Evolutionary conservation across 1,284 basidiomycete species (phyloP).

Genomic region (Hypsizygus ulmarius): DNA sequence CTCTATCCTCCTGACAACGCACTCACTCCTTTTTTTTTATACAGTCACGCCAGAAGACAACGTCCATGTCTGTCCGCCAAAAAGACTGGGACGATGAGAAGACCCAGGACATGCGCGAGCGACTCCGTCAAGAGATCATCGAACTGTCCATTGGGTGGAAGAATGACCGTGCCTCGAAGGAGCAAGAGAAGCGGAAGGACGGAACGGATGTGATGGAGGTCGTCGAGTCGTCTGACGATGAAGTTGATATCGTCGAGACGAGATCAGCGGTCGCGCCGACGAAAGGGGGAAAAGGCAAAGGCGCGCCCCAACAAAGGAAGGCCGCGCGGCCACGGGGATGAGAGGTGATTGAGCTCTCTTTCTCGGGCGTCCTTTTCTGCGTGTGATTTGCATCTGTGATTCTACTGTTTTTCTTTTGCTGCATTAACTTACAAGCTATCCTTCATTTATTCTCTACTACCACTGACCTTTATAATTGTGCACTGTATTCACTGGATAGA

Average conservation of each 20-base stretch:
- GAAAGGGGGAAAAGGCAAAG: slow-evolving; percentile 13
- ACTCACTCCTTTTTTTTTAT: slow-evolving; percentile 1
- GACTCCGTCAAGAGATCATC: slow-evolving; percentile 32
- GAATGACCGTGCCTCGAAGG: slow-evolving; percentile 28
- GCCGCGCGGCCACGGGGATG: slow-evolving; percentile 5
- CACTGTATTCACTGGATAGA: slow-evolving; percentile 9
- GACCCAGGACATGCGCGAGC: slow-evolving; percentile 37
- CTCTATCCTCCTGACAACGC: not conserved
- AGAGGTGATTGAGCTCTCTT: slow-evolving; percentile 6
- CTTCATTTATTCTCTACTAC: not conserved
- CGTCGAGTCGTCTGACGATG: slow-evolving; percentile 31
- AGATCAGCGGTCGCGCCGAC: slow-evolving; percentile 9
- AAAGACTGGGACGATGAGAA: slow-evolving; percentile 48
- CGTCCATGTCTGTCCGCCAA: slow-evolving; percentile 33
- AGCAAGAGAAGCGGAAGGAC: slow-evolving; percentile 28
- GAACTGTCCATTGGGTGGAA: slow-evolving; percentile 39
- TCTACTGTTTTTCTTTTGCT: not conserved
- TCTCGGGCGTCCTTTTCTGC: no score
- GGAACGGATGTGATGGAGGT: slow-evolving; percentile 27
- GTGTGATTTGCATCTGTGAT: not conserved
- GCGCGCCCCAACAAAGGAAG: slow-evolving; percentile 5
- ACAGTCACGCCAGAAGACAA: slow-evolving; percentile 31
- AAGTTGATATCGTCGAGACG: slow-evolving; percentile 21
- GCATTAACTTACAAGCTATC: slow-evolving; percentile 6
- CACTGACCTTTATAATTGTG: slow-evolving; percentile 2